Evolutionary conservation across 1,284 basidiomycete species (phyloP), one percentile per base, ranked within the genome.

Genomic region (Exobasidium rhododendri): DNA sequence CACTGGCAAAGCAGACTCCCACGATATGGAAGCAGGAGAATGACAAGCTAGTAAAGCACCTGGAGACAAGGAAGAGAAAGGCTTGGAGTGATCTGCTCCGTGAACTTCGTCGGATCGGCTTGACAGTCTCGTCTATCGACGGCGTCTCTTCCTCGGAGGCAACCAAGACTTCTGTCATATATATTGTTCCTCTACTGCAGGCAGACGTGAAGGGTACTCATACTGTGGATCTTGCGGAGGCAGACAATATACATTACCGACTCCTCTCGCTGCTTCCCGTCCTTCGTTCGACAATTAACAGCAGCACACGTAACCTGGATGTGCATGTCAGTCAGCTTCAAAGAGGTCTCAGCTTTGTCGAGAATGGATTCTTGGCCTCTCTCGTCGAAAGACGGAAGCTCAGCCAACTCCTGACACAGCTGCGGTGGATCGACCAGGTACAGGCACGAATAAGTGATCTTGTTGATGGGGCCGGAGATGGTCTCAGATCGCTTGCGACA

Each of bases 51-150:
- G 84, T 86, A 67, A 96, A 94, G 79, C 86, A 88, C 40, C 81
- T 94, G 54, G 86, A 88, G 17, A 79, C 80, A 6, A 86, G 91
- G 31, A 99, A 98, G 82, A 85, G 90, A 63, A 92, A 92, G 77
- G 94, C 93, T 0, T 94, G 89, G 86, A 87, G 89, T 29, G 92
- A 97, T 77, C 83, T 97, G 22, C 83, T 97, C 66, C 94, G 92
- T 81, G 91, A 94, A 74, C 83, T 97, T 43, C 91, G 91, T 74
- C 85, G 86, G 0, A 83, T 87, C 30, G 96, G 96, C 4, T 84
- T 97, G 61, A 64, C 74, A 13, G 26, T 28, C 26, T 24, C 47
- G 13, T 6, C 5, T 4, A 24, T 20, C 13, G 47, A 50, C 14
- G 47, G 47, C 4, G 6, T 50, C 35, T 28, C 28, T 70, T 69